Conservation (phyloP, 352 stramenopile species). For the Phytophthora lateralis region DNA sequence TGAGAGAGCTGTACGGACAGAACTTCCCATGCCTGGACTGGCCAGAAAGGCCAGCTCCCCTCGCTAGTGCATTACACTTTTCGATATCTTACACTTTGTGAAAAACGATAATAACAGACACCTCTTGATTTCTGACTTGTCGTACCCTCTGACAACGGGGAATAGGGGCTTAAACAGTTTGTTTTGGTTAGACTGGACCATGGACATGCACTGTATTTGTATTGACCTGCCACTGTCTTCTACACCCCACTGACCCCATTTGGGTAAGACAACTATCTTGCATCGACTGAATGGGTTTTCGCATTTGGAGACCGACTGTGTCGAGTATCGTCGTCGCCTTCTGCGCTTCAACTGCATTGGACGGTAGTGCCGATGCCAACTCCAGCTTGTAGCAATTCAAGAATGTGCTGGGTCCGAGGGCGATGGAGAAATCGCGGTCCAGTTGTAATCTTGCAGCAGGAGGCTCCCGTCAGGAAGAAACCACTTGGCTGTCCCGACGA, state of each 20-base stretch:
- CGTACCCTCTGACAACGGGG: no score
- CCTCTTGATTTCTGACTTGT: no score
- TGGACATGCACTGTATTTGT: no score
- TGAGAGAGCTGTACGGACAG: no score
- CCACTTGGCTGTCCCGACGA: constrained; percentile 21
- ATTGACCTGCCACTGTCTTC: no score
- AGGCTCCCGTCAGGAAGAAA: constrained; percentile 23
- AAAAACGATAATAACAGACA: no score
- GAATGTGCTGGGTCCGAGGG: not conserved
- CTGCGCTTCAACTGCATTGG: not conserved
- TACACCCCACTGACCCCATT: not conserved
- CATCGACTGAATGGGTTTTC: not conserved
- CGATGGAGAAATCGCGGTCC: constrained; percentile 21
- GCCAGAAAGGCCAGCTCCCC: no score
- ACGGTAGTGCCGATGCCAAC: not conserved
- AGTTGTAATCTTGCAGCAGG: constrained; percentile 27
- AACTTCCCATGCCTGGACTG: no score
- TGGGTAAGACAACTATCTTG: not conserved
- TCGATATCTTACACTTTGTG: no score
- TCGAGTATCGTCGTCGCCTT: not conserved
- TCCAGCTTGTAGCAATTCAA: constrained; percentile 24
- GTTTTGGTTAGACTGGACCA: no score
- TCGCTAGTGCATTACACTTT: no score
- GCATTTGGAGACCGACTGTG: not conserved
- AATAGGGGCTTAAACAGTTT: no score